A percentile compares a stretch with the other conserved stretches of the same genome.
These are phyloP conservation scores for Vaucheria bursata DNA, from an alignment of 352 stramenopile species.

Conservation along the genomic window DNA sequence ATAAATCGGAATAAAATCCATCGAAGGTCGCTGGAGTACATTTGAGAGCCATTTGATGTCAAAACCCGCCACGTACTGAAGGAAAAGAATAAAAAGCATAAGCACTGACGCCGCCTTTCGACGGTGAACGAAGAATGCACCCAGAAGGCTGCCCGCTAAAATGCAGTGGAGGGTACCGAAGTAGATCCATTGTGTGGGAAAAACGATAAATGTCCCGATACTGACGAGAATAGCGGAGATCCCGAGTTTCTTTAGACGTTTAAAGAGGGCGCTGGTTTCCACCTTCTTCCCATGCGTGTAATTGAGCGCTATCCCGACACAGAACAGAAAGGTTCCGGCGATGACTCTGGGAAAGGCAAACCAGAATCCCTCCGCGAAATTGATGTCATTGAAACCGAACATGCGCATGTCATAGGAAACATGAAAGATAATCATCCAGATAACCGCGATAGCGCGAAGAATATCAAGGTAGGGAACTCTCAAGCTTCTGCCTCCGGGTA, in stretches of 20 bases:
- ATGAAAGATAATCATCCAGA: neutral
- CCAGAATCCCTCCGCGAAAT: neutral
- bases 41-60: neutral
- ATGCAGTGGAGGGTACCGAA: neutral
- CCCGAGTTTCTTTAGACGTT: neutral
- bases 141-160: neutral
- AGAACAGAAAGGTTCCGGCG: neutral
- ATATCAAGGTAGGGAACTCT: neutral
- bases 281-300: neutral
- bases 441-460: neutral
- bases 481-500: neutral
- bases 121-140: neutral
- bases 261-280: neutral
- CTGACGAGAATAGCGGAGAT: neutral
- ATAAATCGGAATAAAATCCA: constrained; percentile 1
- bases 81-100: neutral
- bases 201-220: neutral
- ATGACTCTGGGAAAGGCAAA: neutral
- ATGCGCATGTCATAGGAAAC: neutral
- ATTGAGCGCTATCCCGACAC: neutral
- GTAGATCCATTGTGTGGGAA: neutral
- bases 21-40: neutral
- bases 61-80: neutral
- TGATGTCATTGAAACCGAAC: neutral
- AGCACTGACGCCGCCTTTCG: neutral